These are phyloP conservation scores for Kingdonia uniflora DNA, from an alignment of 164 flowering plant species.

Conservation along the genomic window DNA sequence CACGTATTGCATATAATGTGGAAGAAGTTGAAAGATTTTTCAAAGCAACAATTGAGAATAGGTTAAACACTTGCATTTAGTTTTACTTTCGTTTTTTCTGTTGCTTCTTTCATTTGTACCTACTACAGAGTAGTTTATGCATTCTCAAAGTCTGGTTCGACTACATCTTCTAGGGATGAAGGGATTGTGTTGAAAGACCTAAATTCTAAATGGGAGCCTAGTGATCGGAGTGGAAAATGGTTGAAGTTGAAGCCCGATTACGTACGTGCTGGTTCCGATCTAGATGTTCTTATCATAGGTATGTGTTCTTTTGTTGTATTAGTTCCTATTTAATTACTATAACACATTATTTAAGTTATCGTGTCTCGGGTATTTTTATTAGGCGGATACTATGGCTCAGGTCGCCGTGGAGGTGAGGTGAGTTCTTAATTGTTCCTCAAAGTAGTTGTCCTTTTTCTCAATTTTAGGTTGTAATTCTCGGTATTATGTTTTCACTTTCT, in stretches of 20 bases:
- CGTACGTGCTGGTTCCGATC: conserved; percentile 71
- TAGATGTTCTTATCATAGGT: conserved; percentile 95
- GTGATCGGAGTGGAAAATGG: conserved; percentile 98
- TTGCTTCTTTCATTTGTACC: not conserved
- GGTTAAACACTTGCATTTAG: conserved; percentile 31
- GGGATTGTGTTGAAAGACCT: conserved; percentile 93
- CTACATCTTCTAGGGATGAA: conserved; percentile 54
- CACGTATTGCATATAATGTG: conserved; percentile 49
- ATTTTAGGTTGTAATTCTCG: conserved; percentile 1
- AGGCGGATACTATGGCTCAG: conserved; percentile 98
- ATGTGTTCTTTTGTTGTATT: conserved; percentile 2
- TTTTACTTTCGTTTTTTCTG: not conserved
- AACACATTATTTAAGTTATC: not conserved
- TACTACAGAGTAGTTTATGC: not conserved
- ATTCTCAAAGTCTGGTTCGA: not conserved
- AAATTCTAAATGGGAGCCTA: conserved; percentile 97
- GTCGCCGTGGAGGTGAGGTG: conserved; percentile 95
- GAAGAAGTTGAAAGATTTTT: conserved; percentile 80
- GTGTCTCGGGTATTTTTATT: conserved; percentile 7
- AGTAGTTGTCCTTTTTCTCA: not conserved
- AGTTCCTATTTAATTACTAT: not conserved
- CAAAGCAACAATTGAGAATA: conserved; percentile 76
- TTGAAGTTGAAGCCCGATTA: conserved; percentile 95
- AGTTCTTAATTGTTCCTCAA: conserved; percentile 4
- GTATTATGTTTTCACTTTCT: not conserved